A percentile compares a stretch with the other conserved stretches of the same genome.
phyloP scores from a whole-genome alignment of 129 eudicot genomes.

The Pulicaria dysenterica region DNA sequence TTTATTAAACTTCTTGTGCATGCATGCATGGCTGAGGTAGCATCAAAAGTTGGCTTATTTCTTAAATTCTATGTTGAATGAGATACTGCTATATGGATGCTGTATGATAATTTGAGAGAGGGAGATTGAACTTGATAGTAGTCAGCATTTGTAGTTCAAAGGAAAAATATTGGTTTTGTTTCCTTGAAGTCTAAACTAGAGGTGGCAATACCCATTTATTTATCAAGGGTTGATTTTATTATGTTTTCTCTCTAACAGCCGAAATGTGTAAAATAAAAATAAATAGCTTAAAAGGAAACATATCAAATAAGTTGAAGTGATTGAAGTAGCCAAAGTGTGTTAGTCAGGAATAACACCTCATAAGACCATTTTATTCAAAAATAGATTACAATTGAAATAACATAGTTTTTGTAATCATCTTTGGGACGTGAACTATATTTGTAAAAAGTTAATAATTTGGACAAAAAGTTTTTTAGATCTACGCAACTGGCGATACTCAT shows the following conservation, averaged over 20 bases:
- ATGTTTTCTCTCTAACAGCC: not conserved
- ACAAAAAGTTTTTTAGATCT: not conserved
- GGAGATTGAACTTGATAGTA: too few species aligned
- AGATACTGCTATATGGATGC: too few species aligned
- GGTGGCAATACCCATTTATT: not conserved
- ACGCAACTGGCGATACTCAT: not conserved
- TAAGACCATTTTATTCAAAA: not conserved
- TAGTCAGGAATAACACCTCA: not conserved
- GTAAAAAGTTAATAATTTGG: not conserved
- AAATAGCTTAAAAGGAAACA: not conserved
- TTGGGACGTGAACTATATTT: not conserved
- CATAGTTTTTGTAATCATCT: slow-evolving; percentile 1
- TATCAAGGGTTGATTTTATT: not conserved
- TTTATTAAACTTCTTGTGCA: not conserved
- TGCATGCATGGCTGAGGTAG: not conserved
- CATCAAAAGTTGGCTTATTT: too few species aligned
- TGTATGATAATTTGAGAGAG: too few species aligned
- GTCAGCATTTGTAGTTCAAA: too few species aligned
- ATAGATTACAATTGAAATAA: not conserved
- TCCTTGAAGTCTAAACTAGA: not conserved
- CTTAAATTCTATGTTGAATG: too few species aligned
- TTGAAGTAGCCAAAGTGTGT: not conserved
- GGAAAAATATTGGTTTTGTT: not conserved
- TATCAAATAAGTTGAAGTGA: not conserved
- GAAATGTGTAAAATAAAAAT: not conserved